Evolutionary conservation across 306 rosid genomes (phyloP), one percentile per base, ranked within the genome.

Genomic region (Citrullus amarus): DNA sequence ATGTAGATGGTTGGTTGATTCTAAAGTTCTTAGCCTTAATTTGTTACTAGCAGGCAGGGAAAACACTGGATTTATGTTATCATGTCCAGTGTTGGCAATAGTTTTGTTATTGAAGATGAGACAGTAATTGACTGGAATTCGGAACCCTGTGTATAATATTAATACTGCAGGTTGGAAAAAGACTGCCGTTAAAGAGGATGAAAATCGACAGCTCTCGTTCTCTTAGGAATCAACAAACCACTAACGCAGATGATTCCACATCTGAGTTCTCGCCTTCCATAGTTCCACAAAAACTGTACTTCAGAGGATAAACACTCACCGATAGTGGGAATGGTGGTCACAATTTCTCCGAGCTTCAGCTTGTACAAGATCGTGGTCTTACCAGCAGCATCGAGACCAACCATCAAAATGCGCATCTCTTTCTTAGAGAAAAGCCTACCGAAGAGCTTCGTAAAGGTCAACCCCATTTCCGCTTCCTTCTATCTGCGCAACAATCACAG

Each of bases 331-430:
- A 91, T 93, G 63, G 98, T 93, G 81, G 98, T 93, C 77, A 93
- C 98, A 61, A 93, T 91, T 85, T 93, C 97, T 51, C 98, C 98
- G 38, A 93, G 97, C 91, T 93, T 93, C 86, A 93, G 91, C 87
- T 93, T 91, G 83, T 93, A 93, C 89, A 93, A 74, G 73, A 93
- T 93, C 63, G 98, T 93, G 28, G 98, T 93, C 88, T 93, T 93
- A 89, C 98, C 98, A 77, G 98, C 98, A 63, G 98, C 98, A 71
- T 93, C 98, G n/a, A 91, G 97, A 88, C 98, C 97, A 51, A 93
- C 98, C 98, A 93, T 91, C 90, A 93, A 78, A 83, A 91, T 93
- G 56, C 98, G 89, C 98, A 93, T 93, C 83, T 93, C 97, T 81
- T 68, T 91, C 97, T 91, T 93, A 73, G 97, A 97, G 17, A 93